Evolutionary conservation across 306 rosid species (phyloP), one percentile per base, ranked within the genome.

Genomic region (Begonia peltatifolia): DNA sequence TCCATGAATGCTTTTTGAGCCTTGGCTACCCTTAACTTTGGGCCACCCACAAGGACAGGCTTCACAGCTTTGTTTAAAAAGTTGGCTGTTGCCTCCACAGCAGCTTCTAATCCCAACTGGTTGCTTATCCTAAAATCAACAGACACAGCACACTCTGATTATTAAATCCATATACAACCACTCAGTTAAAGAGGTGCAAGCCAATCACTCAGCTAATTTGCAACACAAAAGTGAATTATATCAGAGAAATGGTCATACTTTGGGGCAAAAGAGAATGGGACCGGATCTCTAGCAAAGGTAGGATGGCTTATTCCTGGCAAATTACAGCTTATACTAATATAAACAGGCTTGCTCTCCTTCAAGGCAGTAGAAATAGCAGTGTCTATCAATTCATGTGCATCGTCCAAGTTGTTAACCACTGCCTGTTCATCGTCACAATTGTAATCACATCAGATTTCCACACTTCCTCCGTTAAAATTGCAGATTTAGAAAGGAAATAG

Each of bases 351-450:
- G 76, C 96, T 81, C 70, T 87, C 94, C 66, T 87, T 79, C 76
- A 87, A 67, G 17, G 92, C 92, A 36, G 85, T 87, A n/a, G 96
- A 87, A 66, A 87, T 76, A 12, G 94, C 94, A 4, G 96, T 81
- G 71, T 87, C 96, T 11, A 87, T 76, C 46, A 62, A 74, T 66
- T 84, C 86, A 56, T 87, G 96, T 48, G 88, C 87, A 54, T 75
- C 87, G 2, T 81, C 94, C 84, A 84, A 76, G 70, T 84, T 47
- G 68, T 75, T 84, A 76, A 84, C 83, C 81, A 87, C 89, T 2
- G 87, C 92, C 96, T 84, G 63, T 18, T 17, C 62, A 56, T 41
- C 20, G 57, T 13, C 53, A 41, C 3, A 11, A 63, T 2, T 58
- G 44, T 54, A 18, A 46, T 18, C 46, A 68, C 47, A 38, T 53